phyloP scores from a whole-genome alignment of 2,329 filamentous ascomycete genomes.

The Pseudogymnoascus sp. region DNA sequence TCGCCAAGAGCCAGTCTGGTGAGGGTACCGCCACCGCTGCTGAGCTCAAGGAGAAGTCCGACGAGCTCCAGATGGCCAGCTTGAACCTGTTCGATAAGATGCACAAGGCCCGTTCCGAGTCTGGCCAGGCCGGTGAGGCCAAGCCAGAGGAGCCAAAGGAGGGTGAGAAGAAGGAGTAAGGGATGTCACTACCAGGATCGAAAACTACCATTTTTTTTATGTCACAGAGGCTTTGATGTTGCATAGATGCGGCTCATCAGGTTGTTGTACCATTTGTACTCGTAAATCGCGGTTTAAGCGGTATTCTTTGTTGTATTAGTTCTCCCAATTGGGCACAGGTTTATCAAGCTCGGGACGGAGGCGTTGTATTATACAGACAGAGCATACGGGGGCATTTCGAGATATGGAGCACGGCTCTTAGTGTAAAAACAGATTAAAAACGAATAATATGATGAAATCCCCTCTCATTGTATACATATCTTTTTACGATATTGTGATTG shows the following conservation, averaged over 20 bases:
- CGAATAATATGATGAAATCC: constrained; percentile 48
- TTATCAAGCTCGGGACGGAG: constrained; percentile 27
- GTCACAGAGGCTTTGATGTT: constrained; percentile 24
- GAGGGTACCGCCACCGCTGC: constrained; percentile 80
- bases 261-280: constrained; percentile 29
- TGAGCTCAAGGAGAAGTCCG: constrained; percentile 97
- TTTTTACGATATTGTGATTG: neutral
- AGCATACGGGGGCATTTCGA: constrained; percentile 8
- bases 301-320: constrained; percentile 30
- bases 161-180: constrained; percentile 64
- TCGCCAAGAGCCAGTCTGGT: constrained; percentile 89
- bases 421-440: constrained; percentile 38
- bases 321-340: constrained; percentile 20
- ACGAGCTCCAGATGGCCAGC: constrained; percentile 92
- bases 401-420: constrained; percentile 17
- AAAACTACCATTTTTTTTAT: constrained; percentile 21
- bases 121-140: constrained; percentile 43
- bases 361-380: constrained; percentile 9
- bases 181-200: constrained; percentile 21
- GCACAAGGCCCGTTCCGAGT: constrained; percentile 86
- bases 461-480: constrained; percentile 39
- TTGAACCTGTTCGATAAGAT: constrained; percentile 99
- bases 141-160: constrained; percentile 44
- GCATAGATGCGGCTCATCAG: constrained; percentile 29
- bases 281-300: constrained; percentile 30